phyloP scores from a whole-genome alignment of 129 eudicot genomes.

The Flaveria brownii region DNA sequence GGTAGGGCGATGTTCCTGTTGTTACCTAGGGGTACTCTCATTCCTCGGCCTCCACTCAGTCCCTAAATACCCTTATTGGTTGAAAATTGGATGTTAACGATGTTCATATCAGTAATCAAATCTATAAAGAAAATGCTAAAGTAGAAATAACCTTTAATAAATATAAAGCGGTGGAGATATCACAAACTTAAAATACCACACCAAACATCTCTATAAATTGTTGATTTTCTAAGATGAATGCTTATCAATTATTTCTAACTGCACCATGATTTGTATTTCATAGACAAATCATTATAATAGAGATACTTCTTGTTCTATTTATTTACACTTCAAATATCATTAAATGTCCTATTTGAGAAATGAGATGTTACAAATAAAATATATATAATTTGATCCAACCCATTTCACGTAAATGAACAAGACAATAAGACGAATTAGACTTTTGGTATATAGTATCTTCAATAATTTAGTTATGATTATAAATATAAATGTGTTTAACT shows the following conservation, averaged over 20 bases:
- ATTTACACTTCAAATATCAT: neutral
- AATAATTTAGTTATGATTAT: neutral
- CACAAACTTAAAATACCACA: neutral
- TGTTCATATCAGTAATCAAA: neutral
- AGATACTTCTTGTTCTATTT: neutral
- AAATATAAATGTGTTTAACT: neutral
- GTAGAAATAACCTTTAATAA: neutral
- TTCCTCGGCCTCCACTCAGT: too few relatives aligned
- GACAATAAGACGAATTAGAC: neutral
- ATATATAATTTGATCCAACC: neutral
- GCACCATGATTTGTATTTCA: neutral
- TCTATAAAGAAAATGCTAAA: neutral
- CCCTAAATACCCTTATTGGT: neutral
- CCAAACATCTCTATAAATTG: neutral
- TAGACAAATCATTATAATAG: neutral
- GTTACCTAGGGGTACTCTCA: too few relatives aligned
- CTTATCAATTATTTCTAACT: neutral
- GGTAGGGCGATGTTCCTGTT: too few relatives aligned
- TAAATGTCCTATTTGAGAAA: neutral
- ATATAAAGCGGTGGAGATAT: neutral
- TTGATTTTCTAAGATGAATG: neutral
- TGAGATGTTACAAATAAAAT: neutral
- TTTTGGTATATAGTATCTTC: neutral
- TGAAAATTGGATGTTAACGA: neutral
- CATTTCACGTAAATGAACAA: neutral